Evolutionary conservation across 805 yeast genomes (phyloP), one percentile per base, ranked within the genome.

Genomic region (Vanderwaltozyma tropicalis): DNA sequence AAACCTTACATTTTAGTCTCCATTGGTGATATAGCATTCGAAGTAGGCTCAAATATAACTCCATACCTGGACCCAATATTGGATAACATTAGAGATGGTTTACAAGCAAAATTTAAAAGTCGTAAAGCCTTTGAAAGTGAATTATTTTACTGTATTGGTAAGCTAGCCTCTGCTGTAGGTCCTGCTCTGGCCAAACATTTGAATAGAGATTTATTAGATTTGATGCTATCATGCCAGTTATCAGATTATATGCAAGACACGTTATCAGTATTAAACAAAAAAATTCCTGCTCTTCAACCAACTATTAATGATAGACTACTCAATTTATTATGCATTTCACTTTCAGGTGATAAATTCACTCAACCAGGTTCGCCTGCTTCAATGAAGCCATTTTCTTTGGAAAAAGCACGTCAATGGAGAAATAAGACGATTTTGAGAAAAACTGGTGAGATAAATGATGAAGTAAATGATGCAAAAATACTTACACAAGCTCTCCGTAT

Each of bases 181-280:
- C 94, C 95, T 11, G 94, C 95, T 0, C 66, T 89, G 39, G 84
- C 96, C 0, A 92, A 89, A 53, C 87, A 85, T 55, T 63, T 92
- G 39, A 88, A 86, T 45, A 72, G 80, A 43, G 94, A 85, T 50
- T 70, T 89, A 17, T 62, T 89, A 36, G 88, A 81, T 46, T 68
- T 83, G 61, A 72, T 89, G 62, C 69, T 89, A 48, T 72, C 79
- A 34, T 86, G 95, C 43, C 83, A 95, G 0, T 69, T 89, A 37
- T 80, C 86, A n/a, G 80, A 76, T 46, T 80, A 82, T 44, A 77
- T 89, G 77, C 79, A 85, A 52, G 76, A 77, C 41, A 81, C 92
- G 12, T 57, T 89, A 24, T 69, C 74, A 41, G 73, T 76, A 2
- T 68, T 89, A 19, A 78, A 79, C 20, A 72, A 69, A 1, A 72